Base-by-base conservation (phyloP, 345 rosid genomes). In the Mallotus nudiflorus region DNA sequence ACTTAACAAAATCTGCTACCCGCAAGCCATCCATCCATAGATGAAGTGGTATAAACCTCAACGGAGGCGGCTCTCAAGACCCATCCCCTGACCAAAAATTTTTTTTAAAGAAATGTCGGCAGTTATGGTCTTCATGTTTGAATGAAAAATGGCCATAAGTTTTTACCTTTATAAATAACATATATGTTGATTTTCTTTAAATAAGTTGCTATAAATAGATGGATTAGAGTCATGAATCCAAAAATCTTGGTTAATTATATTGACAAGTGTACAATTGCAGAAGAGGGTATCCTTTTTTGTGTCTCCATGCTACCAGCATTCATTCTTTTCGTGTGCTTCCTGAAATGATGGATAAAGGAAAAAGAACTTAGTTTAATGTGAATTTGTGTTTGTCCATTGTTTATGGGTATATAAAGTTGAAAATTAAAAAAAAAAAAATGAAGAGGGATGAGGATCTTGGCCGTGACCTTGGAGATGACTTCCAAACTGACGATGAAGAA, bases 401-500 rank as follows among this genome's bases (percentile, higher is more conserved):
- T 37, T 45, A 27, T 1, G 5, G 44, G 42, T 33, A 0, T 33
- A 20, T 33, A 33, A 58, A 58, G 9, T 5, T 14, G 37, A 24
- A 18, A 19, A 19, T 6, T 0, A 1, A 4, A 28, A 64, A 5
- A 25, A 56, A 18, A 18, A 71, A 58, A 67, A 89, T 86, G 92
- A 89, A 85, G 78, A 71, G 74, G 22, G 92, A 91, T 52, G 97
- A 93, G 69, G 96, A 89, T 70, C 72, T 88, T 37, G 78, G 88
- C 44, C 87, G 68, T 16, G 86, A 85, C 65, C 87, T 90, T 8
- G 91, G 81, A 51, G 90, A 84, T 63, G 89, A 83, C 5, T 85
- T 88, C 70, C 84, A 80, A 19, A 89, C 92, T 0, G 97, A 93
- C 54, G 98, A 92, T 14, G 94, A 90, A 68, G 94, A 88, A 75